Evolutionary conservation across 2,329 filamentous ascomycete genomes (phyloP).

Genomic region (Botrytis paeoniae): DNA sequence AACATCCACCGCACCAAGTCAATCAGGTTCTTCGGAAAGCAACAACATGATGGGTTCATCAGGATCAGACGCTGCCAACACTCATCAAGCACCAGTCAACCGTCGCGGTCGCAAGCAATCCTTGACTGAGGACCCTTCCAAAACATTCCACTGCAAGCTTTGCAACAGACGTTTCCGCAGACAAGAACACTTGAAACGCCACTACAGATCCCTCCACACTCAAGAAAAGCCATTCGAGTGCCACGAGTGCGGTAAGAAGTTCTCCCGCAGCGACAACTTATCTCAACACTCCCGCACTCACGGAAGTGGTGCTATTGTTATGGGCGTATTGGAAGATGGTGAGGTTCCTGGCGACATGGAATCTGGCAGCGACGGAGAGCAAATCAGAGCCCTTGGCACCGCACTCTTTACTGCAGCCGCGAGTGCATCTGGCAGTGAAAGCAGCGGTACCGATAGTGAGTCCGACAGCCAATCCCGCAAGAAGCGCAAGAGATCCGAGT

Average conservation of each 20-base stretch:
- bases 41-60: conserved; percentile 44
- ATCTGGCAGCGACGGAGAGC: conserved; percentile 50
- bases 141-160: conserved; percentile 95
- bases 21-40: conserved; percentile 42
- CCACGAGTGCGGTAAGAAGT: conserved; percentile 97
- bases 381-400: conserved; percentile 66
- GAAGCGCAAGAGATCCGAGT: conserved; percentile 74
- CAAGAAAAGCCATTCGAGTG: conserved; percentile 99
- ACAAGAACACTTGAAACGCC: conserved; percentile 97
- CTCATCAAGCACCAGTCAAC: conserved; percentile 61
- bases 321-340: conserved; percentile 77
- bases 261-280: conserved; percentile 95
- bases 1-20: conserved; percentile 40
- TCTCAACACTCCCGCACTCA: conserved; percentile 95
- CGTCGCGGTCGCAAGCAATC: conserved; percentile 98
- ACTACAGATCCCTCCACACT: conserved; percentile 97
- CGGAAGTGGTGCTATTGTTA: conserved; percentile 82
- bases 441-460: conserved; percentile 51
- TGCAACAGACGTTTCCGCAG: conserved; percentile 97
- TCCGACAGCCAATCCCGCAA: conserved; percentile 55
- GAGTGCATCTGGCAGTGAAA: conserved; percentile 65
- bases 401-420: conserved; percentile 80
- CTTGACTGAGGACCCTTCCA: conserved; percentile 92
- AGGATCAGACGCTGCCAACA: conserved; percentile 39
- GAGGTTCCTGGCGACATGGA: conserved; percentile 50